Conservation (phyloP, 225 moss, liverwort and hornwort species). For the Polytrichum formosum region DNA sequence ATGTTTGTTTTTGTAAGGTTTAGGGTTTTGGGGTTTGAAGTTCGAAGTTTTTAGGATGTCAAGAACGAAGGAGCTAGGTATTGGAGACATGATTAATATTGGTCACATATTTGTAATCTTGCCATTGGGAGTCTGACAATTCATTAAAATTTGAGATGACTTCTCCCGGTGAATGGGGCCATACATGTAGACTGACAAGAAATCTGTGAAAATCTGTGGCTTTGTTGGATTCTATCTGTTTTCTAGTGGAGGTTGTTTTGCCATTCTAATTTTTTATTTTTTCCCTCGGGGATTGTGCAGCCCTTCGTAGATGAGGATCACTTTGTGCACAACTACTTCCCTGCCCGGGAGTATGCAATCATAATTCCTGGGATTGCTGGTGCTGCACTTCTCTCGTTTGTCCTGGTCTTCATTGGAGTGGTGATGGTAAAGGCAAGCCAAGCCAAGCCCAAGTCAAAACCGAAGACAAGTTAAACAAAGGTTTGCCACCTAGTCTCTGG, state of each 20-base stretch:
- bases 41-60: no score
- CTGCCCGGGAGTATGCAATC: slow-evolving; percentile 88
- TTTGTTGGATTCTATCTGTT: no score
- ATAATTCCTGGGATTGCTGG: slow-evolving; percentile 87
- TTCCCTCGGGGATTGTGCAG: slow-evolving; percentile 31
- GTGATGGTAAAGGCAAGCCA: slow-evolving; percentile 68
- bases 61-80: no score
- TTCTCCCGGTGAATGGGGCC: no score
- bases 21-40: no score
- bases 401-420: slow-evolving; percentile 69
- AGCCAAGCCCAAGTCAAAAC: slow-evolving; percentile 53
- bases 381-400: slow-evolving; percentile 68
- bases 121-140: background rate
- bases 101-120: background rate
- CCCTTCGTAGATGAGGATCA: slow-evolving; percentile 99
- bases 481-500: slow-evolving; percentile 3
- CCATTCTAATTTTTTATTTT: background rate
- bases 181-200: no score
- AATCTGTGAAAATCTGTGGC: no score
- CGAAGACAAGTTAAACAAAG: slow-evolving; percentile 36
- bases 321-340: slow-evolving; percentile 92
- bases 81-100: no score
- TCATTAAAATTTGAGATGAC: background rate
- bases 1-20: no score
- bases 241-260: background rate